Percentiles rank a stretch among this genome's conserved stretches.
phyloP scores from a whole-genome alignment of 208 protist species.

The Leishmania tropica region DNA sequence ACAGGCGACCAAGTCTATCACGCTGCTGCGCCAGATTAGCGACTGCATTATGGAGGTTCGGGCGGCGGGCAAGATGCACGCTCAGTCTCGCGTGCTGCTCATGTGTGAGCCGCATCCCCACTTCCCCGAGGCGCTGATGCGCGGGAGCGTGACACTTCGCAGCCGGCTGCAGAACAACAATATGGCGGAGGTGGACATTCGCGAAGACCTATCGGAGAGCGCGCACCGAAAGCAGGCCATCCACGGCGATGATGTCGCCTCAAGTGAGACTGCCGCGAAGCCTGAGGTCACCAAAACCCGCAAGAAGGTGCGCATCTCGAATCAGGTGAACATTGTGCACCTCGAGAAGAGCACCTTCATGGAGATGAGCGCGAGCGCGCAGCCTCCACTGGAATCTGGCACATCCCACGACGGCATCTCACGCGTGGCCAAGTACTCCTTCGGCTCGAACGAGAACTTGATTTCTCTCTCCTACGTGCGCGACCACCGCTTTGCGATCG shows the following conservation, averaged over 20 bases:
- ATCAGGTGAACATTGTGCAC: slow-evolving; percentile 87
- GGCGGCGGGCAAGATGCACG: slow-evolving; percentile 48
- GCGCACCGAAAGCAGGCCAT: slow-evolving; percentile 47
- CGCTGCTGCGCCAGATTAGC: slow-evolving; percentile 75
- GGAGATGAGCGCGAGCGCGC: slow-evolving; percentile 85
- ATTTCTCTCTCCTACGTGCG: slow-evolving; percentile 86
- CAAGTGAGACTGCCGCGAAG: slow-evolving; percentile 25
- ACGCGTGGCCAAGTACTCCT: slow-evolving; percentile 82
- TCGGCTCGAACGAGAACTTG: slow-evolving; percentile 87
- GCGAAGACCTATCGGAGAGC: slow-evolving; percentile 70
- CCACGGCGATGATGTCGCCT: slow-evolving; percentile 47
- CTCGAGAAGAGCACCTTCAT: slow-evolving; percentile 89
- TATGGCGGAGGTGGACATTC: slow-evolving; percentile 62
- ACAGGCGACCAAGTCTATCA: slow-evolving; percentile 91
- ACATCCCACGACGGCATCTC: slow-evolving; percentile 64
- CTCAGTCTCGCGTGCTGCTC: slow-evolving; percentile 73
- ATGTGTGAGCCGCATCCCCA: slow-evolving; percentile 93
- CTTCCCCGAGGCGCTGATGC: slow-evolving; percentile 84
- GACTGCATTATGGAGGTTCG: slow-evolving; percentile 74
- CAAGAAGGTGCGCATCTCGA: slow-evolving; percentile 83
- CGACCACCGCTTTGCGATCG: slow-evolving; percentile 85
- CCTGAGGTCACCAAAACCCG: slow-evolving; percentile 56
- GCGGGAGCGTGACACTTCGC: slow-evolving; percentile 77
- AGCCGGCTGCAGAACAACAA: slow-evolving; percentile 68
- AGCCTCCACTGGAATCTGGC: slow-evolving; percentile 48